phyloP scores from a whole-genome alignment of 2,329 filamentous ascomycete genomes.

The Akanthomyces lecanii region DNA sequence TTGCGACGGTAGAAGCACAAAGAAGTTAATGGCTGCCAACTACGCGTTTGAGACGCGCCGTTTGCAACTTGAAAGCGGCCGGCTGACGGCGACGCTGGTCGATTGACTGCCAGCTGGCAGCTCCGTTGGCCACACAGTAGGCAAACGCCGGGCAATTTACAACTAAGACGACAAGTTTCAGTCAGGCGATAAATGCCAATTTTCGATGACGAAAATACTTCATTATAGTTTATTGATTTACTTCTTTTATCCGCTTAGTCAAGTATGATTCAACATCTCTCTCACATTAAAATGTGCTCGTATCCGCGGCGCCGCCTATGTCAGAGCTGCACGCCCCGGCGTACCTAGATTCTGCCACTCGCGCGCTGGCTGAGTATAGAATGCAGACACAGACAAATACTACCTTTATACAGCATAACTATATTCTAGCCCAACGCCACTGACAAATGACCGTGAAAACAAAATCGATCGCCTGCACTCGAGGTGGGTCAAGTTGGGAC shows the following conservation, averaged over 20 bases:
- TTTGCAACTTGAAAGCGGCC: neutral
- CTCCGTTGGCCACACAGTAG: neutral
- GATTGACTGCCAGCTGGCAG: constrained; percentile 11
- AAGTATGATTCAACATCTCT: too few relatives aligned
- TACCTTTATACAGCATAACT: neutral
- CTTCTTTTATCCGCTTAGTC: too few relatives aligned
- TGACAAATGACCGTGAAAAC: neutral
- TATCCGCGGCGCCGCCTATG: too few relatives aligned
- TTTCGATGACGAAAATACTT: too few relatives aligned
- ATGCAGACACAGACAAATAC: too few relatives aligned
- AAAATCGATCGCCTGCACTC: neutral
- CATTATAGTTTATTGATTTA: too few relatives aligned
- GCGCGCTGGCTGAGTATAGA: neutral
- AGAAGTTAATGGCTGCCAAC: neutral
- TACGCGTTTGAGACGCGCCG: constrained; percentile 13
- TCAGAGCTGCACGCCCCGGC: too few relatives aligned
- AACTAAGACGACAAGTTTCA: neutral
- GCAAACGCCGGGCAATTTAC: neutral
- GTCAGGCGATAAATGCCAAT: too few relatives aligned
- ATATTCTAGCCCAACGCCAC: neutral
- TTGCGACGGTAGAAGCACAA: neutral
- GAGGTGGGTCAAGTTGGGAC: constrained; percentile 12
- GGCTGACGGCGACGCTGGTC: neutral
- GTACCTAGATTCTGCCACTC: neutral
- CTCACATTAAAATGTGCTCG: too few relatives aligned